Percentiles rank a stretch among this genome's conserved stretches.
These are phyloP conservation scores for Boletus reticuloceps DNA, from an alignment of 768 basidiomycete species.

Conservation along the genomic window DNA sequence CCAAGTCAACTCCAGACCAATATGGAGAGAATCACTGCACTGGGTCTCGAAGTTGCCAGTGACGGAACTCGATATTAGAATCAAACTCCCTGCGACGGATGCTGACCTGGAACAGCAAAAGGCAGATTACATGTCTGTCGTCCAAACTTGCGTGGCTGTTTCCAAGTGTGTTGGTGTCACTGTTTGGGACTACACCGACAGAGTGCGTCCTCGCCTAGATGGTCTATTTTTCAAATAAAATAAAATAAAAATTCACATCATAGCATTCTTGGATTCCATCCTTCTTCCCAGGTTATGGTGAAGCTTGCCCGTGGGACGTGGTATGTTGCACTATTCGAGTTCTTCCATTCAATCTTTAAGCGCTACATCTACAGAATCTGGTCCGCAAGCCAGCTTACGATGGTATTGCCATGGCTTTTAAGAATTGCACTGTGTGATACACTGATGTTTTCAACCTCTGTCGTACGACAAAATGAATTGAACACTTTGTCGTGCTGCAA, in stretches of 20 bases:
- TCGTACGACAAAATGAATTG: conserved; percentile 3
- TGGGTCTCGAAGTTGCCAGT: conserved; percentile 68
- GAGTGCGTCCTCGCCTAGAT: conserved; percentile 8
- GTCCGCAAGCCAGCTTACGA: conserved; percentile 14
- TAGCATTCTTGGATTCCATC: conserved; percentile 18
- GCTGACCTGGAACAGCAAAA: conserved; percentile 53
- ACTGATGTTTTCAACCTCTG: not conserved
- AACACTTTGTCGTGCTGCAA: not conserved
- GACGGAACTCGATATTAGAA: conserved; percentile 67
- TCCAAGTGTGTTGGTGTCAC: conserved; percentile 36
- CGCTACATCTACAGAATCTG: conserved; percentile 6
- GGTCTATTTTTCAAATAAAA: not conserved
- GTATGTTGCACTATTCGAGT: not conserved
- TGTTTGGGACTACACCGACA: conserved; percentile 43
- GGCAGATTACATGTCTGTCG: conserved; percentile 54
- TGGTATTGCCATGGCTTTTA: conserved; percentile 12
- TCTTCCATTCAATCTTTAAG: not conserved
- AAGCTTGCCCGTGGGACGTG: conserved; percentile 16
- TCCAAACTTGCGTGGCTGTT: conserved; percentile 48
- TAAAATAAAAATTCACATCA: not conserved
- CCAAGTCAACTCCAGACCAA: conserved; percentile 41
- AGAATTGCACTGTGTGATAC: not conserved
- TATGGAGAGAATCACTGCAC: conserved; percentile 50
- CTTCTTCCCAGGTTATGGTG: conserved; percentile 8
- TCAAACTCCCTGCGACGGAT: conserved; percentile 47